phyloP scores from a whole-genome alignment of 225 moss, liverwort and hornwort species.

The Rhytidiadelphus loreus region DNA sequence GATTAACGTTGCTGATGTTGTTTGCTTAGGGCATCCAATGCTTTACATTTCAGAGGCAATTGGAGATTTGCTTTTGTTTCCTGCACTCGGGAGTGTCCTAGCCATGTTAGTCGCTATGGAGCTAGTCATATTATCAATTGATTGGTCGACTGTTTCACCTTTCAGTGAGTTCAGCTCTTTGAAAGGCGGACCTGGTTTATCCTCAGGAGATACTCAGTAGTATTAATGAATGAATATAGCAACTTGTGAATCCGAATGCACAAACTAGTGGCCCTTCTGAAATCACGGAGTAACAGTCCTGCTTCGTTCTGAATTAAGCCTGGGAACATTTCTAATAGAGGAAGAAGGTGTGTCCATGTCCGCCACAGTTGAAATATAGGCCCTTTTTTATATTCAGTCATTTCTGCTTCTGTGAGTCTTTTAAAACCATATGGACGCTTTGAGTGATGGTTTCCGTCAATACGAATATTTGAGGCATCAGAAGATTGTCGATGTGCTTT shows the following conservation, averaged over 20 bases:
- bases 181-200: not conserved
- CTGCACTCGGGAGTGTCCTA: not conserved
- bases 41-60: not conserved
- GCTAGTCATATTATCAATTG: not conserved
- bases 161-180: not conserved
- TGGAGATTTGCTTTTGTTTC: not conserved
- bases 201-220: not conserved
- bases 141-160: not conserved
- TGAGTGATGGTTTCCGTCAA: not conserved
- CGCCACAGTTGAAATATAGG: constrained; percentile 20
- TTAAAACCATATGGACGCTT: not conserved
- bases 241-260: not conserved
- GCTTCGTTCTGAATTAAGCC: not conserved
- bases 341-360: constrained; percentile 20
- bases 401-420: constrained; percentile 20
- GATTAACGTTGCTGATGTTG: not conserved
- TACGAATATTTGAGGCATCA: not conserved
- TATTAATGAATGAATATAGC: not conserved
- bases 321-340: not conserved
- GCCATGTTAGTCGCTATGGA: not conserved
- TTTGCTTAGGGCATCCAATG: not conserved
- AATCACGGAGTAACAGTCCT: not conserved
- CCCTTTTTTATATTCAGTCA: constrained; percentile 11
- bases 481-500: not conserved
- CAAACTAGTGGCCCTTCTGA: not conserved